phyloP scores from a whole-genome alignment of 106 monocot genomes.

The Iris macrosiphon region DNA sequence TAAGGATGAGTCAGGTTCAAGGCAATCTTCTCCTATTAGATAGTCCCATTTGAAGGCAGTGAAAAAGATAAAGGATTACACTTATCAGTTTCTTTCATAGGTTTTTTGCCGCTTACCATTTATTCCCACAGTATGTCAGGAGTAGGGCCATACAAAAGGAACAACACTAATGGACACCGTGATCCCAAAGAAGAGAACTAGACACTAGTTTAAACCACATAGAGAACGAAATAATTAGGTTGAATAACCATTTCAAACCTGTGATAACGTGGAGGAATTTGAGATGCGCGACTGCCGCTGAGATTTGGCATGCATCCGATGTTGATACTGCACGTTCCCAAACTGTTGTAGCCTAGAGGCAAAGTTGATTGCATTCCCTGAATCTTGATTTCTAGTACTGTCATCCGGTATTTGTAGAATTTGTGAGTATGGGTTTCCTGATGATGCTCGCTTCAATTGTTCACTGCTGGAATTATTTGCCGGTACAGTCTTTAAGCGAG shows the following conservation, averaged over 20 bases:
- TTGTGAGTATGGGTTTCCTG: slow-evolving; percentile 38
- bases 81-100: neutral
- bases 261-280: slow-evolving; percentile 25
- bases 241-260: slow-evolving; percentile 27
- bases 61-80: too few relatives aligned
- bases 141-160: neutral
- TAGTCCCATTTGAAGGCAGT: too few relatives aligned
- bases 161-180: neutral
- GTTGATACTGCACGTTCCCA: slow-evolving; percentile 44
- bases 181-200: neutral
- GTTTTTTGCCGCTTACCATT: neutral
- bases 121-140: neutral
- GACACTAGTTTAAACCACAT: neutral
- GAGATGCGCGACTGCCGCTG: slow-evolving; percentile 17
- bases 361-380: slow-evolving; percentile 47
- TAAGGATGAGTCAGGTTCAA: too few relatives aligned
- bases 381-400: slow-evolving; percentile 25
- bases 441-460: slow-evolving; percentile 29
- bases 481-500: slow-evolving; percentile 82
- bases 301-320: slow-evolving; percentile 38
- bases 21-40: too few relatives aligned
- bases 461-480: slow-evolving; percentile 25
- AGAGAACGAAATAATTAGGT: neutral
- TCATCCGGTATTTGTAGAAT: slow-evolving; percentile 27
- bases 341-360: slow-evolving; percentile 49